Percentiles rank a stretch among this genome's conserved stretches.
Evolutionary conservation across 768 basidiomycete species (phyloP).

Genomic region (Tylopilus subfusipes): DNA sequence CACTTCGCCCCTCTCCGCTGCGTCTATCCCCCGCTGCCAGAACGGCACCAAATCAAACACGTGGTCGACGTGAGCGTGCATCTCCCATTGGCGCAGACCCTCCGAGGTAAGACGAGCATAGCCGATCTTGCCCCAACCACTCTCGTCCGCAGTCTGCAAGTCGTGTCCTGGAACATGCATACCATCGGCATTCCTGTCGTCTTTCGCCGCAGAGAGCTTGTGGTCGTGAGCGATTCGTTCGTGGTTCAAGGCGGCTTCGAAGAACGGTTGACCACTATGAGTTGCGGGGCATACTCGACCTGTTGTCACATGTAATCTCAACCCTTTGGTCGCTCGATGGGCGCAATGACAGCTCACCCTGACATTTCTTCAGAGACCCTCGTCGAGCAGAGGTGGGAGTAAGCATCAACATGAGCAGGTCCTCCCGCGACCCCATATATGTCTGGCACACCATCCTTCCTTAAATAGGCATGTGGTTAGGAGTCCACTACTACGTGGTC

Average conservation of each 20-base stretch:
- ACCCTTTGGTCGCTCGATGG: neutral
- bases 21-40: constrained; percentile 49
- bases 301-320: constrained; percentile 15
- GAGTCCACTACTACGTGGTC: neutral
- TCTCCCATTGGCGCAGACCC: constrained; percentile 27
- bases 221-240: constrained; percentile 25
- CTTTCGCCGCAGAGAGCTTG: constrained; percentile 5
- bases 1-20: constrained; percentile 44
- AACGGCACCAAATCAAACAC: constrained; percentile 50
- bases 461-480: constrained; percentile 4
- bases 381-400: constrained; percentile 20
- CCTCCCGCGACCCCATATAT: constrained; percentile 15
- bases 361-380: constrained; percentile 18
- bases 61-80: constrained; percentile 41
- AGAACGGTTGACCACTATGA: constrained; percentile 18
- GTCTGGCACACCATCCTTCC: constrained; percentile 15
- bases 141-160: constrained; percentile 16
- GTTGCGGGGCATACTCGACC: constrained; percentile 31
- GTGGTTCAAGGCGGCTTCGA: constrained; percentile 32
- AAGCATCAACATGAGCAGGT: constrained; percentile 20
- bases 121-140: constrained; percentile 30
- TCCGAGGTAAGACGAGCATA: constrained; percentile 29
- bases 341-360: constrained; percentile 12
- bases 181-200: neutral
- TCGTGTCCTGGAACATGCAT: constrained; percentile 2